Base-by-base conservation (phyloP, 73 alveolate genomes). In the Paramecium tetraurelia region DNA sequence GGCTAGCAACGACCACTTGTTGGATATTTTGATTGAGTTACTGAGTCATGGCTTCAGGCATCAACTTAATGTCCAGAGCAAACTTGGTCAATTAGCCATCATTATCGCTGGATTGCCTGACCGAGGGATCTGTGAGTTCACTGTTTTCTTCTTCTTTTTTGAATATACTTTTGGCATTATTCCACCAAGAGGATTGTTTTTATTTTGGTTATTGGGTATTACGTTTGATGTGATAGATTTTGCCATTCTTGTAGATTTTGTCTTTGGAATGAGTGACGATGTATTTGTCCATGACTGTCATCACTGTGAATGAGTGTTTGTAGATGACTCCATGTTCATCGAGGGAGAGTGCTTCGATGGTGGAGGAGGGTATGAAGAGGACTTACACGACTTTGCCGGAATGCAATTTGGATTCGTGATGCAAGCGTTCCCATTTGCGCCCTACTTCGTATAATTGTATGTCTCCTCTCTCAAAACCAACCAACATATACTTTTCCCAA, bases 151-250 rank as follows among this genome's bases (percentile, higher is more conserved):
- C 69, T 4, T 80, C 75, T 80, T 33, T 20, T 44, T 40, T 41
- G 16, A 80, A 48, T 1, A 48, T 27, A 10, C 50, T 38, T 80
- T 80, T 80, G 29, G 90, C 90, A 46, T 80, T 80, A 22, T 46
- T 48, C 90, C 90, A 80, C 90, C 90, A 80, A 10, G 90, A 80
- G 21, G 46, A 24, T 38, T 75, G n/a, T n/a, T 40, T 75, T 41
- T 41, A 21, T 80, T 21, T 21, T n/a, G 90, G 46, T 48, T 80
- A 24, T 48, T 44, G 7, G 9, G 84, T 3, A 7, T 44, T 22
- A 10, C 46, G 22, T 46, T 22, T 80, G 4, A 46, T 44, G 46
- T 33, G 86, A 72, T 33, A 72, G 10, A 36, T 72, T 38, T 80
- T 80, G 14, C 90, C 90, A 44, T 80, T 80, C 48, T 80, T 41